phyloP scores from a whole-genome alignment of 2,329 filamentous ascomycete genomes.

The Fusarium luffae region DNA sequence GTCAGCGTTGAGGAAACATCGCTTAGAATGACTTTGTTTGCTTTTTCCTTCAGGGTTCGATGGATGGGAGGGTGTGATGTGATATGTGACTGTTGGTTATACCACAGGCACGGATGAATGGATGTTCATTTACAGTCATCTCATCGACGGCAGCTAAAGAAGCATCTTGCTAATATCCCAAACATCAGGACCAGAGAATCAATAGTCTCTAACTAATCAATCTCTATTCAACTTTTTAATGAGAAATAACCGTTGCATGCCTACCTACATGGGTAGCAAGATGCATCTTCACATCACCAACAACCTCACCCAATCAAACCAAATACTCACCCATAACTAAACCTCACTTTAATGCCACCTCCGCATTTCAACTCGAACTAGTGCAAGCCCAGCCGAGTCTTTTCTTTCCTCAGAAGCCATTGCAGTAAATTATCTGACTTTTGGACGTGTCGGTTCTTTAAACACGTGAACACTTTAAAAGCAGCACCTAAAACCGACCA shows the following conservation, averaged over 20 bases:
- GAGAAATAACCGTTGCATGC: neutral
- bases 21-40: conserved; percentile 9
- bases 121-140: neutral
- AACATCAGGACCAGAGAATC: neutral
- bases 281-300: conserved; percentile 7
- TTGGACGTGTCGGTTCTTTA: neutral
- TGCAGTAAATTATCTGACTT: neutral
- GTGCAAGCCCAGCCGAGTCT: conserved; percentile 31
- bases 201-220: neutral
- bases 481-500: conserved; percentile 39
- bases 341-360: conserved; percentile 3
- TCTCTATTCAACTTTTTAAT: too few species aligned
- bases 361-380: conserved; percentile 14
- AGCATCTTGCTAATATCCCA: neutral
- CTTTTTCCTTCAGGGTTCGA: conserved; percentile 5
- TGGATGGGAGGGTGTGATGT: neutral
- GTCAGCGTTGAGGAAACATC: conserved; percentile 6
- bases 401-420: neutral
- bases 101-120: conserved; percentile 1
- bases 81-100: neutral
- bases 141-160: neutral
- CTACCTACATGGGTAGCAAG: neutral
- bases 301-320: conserved; percentile 20
- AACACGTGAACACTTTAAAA: conserved; percentile 30
- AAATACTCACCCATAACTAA: conserved; percentile 11